Conservation (phyloP, 2,329 filamentous ascomycete genomes). For the Aspergillus sp. region DNA sequence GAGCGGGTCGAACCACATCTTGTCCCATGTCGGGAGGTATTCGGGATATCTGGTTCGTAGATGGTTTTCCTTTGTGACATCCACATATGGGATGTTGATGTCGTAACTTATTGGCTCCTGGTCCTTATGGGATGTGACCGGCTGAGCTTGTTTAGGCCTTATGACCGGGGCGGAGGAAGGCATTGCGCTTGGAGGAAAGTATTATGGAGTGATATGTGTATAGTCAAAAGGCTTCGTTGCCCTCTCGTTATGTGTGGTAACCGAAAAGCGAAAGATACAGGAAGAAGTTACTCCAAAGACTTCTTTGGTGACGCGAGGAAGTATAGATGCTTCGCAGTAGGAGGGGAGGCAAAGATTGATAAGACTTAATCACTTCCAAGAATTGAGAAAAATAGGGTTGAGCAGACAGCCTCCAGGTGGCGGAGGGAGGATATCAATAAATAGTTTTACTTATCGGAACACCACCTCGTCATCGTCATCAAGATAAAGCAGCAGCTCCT, state of each 20-base stretch:
- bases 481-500: conserved; percentile 16
- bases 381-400: neutral
- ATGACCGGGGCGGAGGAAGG: conserved; percentile 33
- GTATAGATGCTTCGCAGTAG: neutral
- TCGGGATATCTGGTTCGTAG: conserved; percentile 43
- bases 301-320: conserved; percentile 2
- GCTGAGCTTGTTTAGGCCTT: conserved; percentile 26
- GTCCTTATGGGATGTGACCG: conserved; percentile 27
- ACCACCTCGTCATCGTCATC: conserved; percentile 18
- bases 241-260: neutral
- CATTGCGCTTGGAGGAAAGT: conserved; percentile 21
- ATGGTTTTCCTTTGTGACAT: conserved; percentile 38
- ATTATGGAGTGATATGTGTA: neutral
- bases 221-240: neutral
- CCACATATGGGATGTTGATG: conserved; percentile 52
- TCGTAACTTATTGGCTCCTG: conserved; percentile 45
- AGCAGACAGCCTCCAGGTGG: neutral
- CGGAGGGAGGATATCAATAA: conserved; percentile 18
- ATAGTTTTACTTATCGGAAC: conserved; percentile 12
- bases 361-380: neutral
- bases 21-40: conserved; percentile 50
- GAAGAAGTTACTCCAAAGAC: conserved; percentile 1
- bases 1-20: conserved; percentile 48
- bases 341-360: neutral
- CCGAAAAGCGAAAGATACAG: conserved; percentile 1